Evolutionary conservation across 352 stramenopile genomes (phyloP).

Genomic region (Pythium diclinum): DNA sequence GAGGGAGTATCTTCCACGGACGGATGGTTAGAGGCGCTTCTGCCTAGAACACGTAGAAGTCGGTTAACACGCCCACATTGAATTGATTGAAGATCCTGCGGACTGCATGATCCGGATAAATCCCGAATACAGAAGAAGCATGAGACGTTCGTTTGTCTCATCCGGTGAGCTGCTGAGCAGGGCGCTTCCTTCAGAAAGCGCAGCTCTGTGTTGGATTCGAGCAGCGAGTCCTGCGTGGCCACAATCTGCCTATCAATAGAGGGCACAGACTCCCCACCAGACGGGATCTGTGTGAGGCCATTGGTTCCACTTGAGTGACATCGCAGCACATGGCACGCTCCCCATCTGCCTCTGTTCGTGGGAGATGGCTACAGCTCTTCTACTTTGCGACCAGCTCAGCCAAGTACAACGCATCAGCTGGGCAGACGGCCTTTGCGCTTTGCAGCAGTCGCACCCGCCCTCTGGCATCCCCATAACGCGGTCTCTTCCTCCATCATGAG

Average conservation of each 20-base stretch:
- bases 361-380: conserved; percentile 6
- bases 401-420: neutral
- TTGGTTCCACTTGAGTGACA: too few relatives aligned
- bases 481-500: neutral
- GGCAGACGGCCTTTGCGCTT: neutral
- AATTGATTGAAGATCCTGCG: too few relatives aligned
- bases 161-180: neutral
- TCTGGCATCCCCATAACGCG: neutral
- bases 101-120: too few relatives aligned
- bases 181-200: neutral
- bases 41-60: neutral
- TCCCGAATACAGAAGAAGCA: too few relatives aligned
- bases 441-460: neutral
- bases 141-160: neutral
- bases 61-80: too few relatives aligned
- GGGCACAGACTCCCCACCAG: too few relatives aligned
- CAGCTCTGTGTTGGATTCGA: too few relatives aligned
- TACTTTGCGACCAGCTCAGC: neutral
- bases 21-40: neutral
- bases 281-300: too few relatives aligned
- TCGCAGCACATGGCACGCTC: neutral
- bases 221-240: too few relatives aligned
- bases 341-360: neutral
- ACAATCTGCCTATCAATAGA: neutral
- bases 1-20: neutral